Base-by-base conservation (phyloP, 2,329 filamentous ascomycete genomes). In the Fusarium tricinctum region DNA sequence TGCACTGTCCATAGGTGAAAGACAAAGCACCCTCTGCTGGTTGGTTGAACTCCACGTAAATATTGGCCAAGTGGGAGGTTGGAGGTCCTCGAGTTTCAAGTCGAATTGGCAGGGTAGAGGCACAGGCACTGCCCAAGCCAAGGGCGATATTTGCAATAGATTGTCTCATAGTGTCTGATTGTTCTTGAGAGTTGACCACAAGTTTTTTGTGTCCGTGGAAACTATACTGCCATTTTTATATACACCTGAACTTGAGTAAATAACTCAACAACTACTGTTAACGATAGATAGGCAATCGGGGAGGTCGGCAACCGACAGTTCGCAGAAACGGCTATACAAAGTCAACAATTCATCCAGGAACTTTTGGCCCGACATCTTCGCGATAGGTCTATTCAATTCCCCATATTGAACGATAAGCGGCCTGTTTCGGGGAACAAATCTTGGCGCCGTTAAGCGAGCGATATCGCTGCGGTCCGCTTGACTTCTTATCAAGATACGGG, bases 11-110 rank as follows among this genome's bases (percentile, higher is more conserved):
- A 12, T 63, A 63, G 0, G 59, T 63, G 13, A 63, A 63, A 2
- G 35, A 38, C 6, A 63, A 30, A 1, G 43, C 10, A 19, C 32
- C 35, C 6, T 22, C 4, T 0, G 19, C 9, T 3, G 3, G n/a
- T 12, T 38, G 5, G 4, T 38, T 39, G 9, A 63, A 63, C 0
- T 17, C 44, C 5, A 63, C 35, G 12, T 63, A 23, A 4, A 63
- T 23, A 13, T 63, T 63, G 0, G 43, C 51, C 20, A 63, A 19
- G n/a, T 63, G 59, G 13, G 59, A 63, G 6, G 59, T 63, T 5
- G 19, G 23, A 5, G 19, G 5, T 1, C 17, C 43, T 33, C 48
- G 22, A 4, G 59, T 63, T 6, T 63, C 43, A 0, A 63, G 23
- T 1, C 38, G 42, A 1, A 63, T 8, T 0, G 58, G 43, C 6